Percentiles rank a stretch among this genome's conserved stretches.
These are phyloP conservation scores for Ligustrum vulgare DNA, from an alignment of 257 asterid species.

Conservation along the genomic window DNA sequence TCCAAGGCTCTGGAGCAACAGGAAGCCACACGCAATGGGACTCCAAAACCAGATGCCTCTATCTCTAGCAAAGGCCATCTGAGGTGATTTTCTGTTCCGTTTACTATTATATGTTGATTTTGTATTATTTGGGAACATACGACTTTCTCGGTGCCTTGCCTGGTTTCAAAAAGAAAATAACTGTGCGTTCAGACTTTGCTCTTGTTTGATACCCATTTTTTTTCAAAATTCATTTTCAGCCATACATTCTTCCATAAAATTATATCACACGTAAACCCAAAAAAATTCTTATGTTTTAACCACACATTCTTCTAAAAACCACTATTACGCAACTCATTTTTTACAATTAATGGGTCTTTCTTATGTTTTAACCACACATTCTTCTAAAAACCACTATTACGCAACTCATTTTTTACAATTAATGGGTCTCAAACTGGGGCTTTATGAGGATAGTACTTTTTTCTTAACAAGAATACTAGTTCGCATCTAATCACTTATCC, in stretches of 20 bases:
- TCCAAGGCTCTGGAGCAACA: constrained; percentile 90
- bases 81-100: constrained; percentile 41
- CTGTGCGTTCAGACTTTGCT: not conserved
- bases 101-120: constrained; percentile 4
- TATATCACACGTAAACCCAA: too few species aligned
- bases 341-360: too few species aligned
- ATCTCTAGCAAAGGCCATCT: constrained; percentile 88
- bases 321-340: too few species aligned
- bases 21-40: constrained; percentile 83
- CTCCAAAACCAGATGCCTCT: constrained; percentile 86
- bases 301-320: too few species aligned
- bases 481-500: not conserved
- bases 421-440: too few species aligned
- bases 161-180: constrained; percentile 4
- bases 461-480: not conserved
- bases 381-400: too few species aligned
- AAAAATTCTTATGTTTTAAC: too few species aligned
- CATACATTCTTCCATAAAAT: too few species aligned
- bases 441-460: not conserved
- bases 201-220: too few species aligned
- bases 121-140: not conserved
- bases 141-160: not conserved
- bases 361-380: too few species aligned
- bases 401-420: too few species aligned
- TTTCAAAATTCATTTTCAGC: too few species aligned